Evolutionary conservation across 371 early-diverging fungal species (phyloP), one percentile per base, ranked within the genome.

Genomic region (Mortierella sp.): DNA sequence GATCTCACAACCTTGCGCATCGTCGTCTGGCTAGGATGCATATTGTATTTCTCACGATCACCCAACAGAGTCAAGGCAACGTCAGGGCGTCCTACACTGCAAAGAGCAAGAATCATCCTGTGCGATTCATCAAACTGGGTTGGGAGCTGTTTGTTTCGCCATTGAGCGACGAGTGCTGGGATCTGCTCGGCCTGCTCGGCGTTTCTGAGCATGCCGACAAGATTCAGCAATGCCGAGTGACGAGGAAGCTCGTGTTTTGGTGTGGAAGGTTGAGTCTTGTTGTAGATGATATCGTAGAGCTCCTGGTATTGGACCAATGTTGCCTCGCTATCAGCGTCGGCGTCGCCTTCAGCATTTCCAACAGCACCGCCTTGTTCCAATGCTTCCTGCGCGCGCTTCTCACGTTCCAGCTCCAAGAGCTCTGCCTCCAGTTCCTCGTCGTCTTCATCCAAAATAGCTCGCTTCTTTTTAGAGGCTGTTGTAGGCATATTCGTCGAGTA

Each of bases 81-180:
- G 59, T 84, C 83, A 21, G 80, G 82, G 1, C 79, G 66, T 26
- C 68, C 70, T 12, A 72, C 73, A 46, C 62, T 68, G 66, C 82
- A 80, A 59, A 68, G 68, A 12, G 66, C 57, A 19, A 71, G 72
- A 55, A 83, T 62, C 44, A 83, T 19, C 25, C 64, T 80, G 30
- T 67, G 48, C 4, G 75, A 64, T 47, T 79, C 68, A 51, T 26
- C 48, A 26, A 67, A 48, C 2, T 79, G 62, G 62, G 83, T 62
- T n/a, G 82, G 85, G 1, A 84, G 58, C 9, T 55, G 73, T 45
- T 64, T 70, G 52, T 59, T 72, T 23, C 85, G 82, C 85, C 85
- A 84, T 57, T 84, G 83, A 30, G 76, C 77, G 14, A 84, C 69
- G 6, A 74, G 47, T 19, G 60, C 28, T 1, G 85, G 83, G 26